Base-by-base conservation (phyloP, 768 basidiomycete species). In the Macrolepiota fuliginosa region DNA sequence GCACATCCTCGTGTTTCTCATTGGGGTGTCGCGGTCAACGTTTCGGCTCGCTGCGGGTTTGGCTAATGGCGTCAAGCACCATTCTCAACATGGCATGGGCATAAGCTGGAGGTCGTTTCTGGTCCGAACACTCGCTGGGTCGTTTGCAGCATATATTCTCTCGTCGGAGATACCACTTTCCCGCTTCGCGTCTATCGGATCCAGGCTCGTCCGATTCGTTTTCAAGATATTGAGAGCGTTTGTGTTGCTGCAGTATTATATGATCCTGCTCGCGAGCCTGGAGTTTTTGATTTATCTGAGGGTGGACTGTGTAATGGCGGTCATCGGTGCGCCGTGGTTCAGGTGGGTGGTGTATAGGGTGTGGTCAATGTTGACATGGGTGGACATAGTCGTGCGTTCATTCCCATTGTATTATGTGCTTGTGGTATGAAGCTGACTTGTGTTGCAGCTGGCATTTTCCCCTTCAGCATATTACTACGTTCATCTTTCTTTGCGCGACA, bases 251-350 rank as follows among this genome's bases (percentile, higher is more conserved):
- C 58, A 51, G 27, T 59, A 40, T n/a, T 59, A 59, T 42, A 42
- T 45, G 37, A 13, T 52, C 6, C 49, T 59, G 10, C 37, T 59
- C 15, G 11, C 27, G 17, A 27, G 58, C n/a, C 40, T 59, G 39
- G 50, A 59, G 25, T 52, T 59, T 13, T 40, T 59, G 58, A 52
- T 52, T 19, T 59, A 59, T 22, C 37, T 59, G 58, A 51, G 58
- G 27, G 50, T 59, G 50, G 58, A 53, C 29, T 52, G 25, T 42
- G 39, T 53, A 27, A 27, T 59, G 37, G 39, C 25, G 15, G 22
- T 52, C 10, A 19, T 59, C 17, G 12, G 58, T 29, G 39, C 58
- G 17, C 49, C 58, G 3, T 59, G 58, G 50, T 53, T 59, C 32
- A 39, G 39, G 12, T 59, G 58, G 58, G 58, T 40, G 9, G 27